Percentiles rank a stretch among this genome's conserved stretches.
These are phyloP conservation scores for Vanderwaltozyma polyspora DNA, from an alignment of 805 yeast species.

Conservation along the genomic window DNA sequence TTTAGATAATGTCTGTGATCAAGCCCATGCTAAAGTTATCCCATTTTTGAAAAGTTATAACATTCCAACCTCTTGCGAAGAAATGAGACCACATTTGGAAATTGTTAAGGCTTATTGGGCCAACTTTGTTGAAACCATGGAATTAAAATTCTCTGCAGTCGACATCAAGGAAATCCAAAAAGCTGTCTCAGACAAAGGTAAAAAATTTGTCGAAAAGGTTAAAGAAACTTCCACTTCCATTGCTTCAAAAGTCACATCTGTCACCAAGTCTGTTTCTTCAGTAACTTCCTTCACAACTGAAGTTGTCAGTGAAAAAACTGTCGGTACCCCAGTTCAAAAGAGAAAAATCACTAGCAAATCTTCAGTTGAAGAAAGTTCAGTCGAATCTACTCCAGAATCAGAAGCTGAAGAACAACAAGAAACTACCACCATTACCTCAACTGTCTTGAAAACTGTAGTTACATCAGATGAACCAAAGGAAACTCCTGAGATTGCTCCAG, in stretches of 20 bases:
- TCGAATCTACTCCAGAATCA: not conserved
- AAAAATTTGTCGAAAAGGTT: not conserved
- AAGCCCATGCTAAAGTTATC: not conserved
- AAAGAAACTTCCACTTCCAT: not conserved
- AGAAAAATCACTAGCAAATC: not conserved
- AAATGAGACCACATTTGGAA: not conserved
- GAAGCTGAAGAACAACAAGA: not conserved
- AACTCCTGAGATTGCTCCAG: no score
- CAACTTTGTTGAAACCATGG: not conserved
- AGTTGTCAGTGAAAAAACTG: not conserved
- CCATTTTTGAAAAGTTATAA: not conserved
- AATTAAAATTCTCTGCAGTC: not conserved
- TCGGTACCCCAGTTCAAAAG: not conserved
- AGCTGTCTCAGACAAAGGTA: no score
- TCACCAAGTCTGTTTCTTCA: not conserved
- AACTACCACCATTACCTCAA: conserved; percentile 1
- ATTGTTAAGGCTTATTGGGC: not conserved
- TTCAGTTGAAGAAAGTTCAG: not conserved
- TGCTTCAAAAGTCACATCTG: not conserved
- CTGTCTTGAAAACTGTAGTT: conserved; percentile 1
- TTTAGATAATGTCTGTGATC: no score
- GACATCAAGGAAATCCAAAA: not conserved
- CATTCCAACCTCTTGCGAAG: not conserved
- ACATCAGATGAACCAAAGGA: not conserved
- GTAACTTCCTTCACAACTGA: not conserved